phyloP scores from a whole-genome alignment of 108 stramenopile genomes.

The Cyclotella atomus region DNA sequence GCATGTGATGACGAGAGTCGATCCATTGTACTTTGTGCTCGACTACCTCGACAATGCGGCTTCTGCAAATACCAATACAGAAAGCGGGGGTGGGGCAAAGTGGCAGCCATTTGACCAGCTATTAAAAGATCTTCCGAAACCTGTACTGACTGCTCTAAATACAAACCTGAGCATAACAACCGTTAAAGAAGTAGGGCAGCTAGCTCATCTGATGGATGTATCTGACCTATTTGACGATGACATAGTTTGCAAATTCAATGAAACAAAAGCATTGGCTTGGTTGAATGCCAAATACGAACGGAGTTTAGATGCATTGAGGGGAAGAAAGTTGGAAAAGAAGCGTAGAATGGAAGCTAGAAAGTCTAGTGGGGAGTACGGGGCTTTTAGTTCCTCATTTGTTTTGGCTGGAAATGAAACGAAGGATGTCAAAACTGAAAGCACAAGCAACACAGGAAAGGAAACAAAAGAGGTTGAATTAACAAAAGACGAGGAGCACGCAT shows the following conservation, averaged over 20 bases:
- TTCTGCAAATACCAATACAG: not conserved
- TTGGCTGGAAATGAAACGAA: constrained; percentile 47
- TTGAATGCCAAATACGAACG: constrained; percentile 58
- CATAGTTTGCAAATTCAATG: constrained; percentile 58
- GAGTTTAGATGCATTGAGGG: constrained; percentile 35
- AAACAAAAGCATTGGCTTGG: constrained; percentile 55
- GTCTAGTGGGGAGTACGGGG: constrained; percentile 31
- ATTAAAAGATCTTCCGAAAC: constrained; percentile 38
- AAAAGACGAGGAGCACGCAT: constrained; percentile 31
- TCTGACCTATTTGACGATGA: constrained; percentile 63
- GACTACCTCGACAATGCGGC: constrained; percentile 23
- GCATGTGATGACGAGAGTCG: constrained; percentile 59
- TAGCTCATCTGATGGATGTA: constrained; percentile 52
- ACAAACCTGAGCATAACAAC: constrained; percentile 4
- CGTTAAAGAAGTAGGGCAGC: constrained; percentile 46
- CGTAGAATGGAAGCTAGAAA: constrained; percentile 1
- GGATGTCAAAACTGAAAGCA: not conserved
- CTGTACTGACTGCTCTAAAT: constrained; percentile 38
- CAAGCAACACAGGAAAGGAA: not conserved
- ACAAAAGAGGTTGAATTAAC: not conserved
- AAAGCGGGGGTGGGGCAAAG: not conserved
- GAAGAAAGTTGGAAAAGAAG: constrained; percentile 20
- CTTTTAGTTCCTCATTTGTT: constrained; percentile 43
- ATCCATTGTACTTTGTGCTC: constrained; percentile 71
- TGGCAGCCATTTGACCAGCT: constrained; percentile 78